Base-by-base conservation (phyloP, 768 basidiomycete species). In the Gymnopilus dilepis region DNA sequence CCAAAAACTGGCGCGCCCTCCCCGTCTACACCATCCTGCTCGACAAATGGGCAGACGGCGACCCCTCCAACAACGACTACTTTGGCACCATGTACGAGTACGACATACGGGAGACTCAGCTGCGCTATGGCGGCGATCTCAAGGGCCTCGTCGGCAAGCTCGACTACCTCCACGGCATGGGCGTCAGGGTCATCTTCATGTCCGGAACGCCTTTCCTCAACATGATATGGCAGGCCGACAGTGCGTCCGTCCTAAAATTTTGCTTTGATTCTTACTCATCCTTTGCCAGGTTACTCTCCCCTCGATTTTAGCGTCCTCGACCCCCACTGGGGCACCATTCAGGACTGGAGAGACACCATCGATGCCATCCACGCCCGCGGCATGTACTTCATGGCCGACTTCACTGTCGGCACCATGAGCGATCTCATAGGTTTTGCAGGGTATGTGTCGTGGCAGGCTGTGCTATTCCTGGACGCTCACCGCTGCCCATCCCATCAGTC, bases 191-290 rank as follows among this genome's bases (percentile, higher is more conserved):
- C 54, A 87, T 97, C 67, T 97, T 94, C 78, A 91, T 97, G 72
- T 94, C 95, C 22, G 95, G 95, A 55, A 97, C 95, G 1, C 87
- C 89, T 55, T 97, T 94, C 75, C 63, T 97, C 63, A 97, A 97
- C 82, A 95, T 95, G 95, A 76, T 94, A n/a, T 97, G 95, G 95
- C 90, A 95, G 71, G 91, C 94, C 3, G 95, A 97, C 84, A 94
- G 95, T 95, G 56, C 71, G 94, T 85, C 42, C 19, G 34, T 37
- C 43, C 12, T 56, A 42, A 31, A 11, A 28, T 40, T 43, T 40
- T 38, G 28, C 55, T 26, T 6, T 59, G 58, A 28, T 48, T 40
- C 37, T 9, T 50, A 40, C 48, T 22, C 59, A 30, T 45, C 34
- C 50, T 62, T 59, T 33, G 68, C 21, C 59, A 93, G 94, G 94